Base-by-base conservation (phyloP, 2,329 filamentous ascomycete species). In the Alternaria viburni region DNA sequence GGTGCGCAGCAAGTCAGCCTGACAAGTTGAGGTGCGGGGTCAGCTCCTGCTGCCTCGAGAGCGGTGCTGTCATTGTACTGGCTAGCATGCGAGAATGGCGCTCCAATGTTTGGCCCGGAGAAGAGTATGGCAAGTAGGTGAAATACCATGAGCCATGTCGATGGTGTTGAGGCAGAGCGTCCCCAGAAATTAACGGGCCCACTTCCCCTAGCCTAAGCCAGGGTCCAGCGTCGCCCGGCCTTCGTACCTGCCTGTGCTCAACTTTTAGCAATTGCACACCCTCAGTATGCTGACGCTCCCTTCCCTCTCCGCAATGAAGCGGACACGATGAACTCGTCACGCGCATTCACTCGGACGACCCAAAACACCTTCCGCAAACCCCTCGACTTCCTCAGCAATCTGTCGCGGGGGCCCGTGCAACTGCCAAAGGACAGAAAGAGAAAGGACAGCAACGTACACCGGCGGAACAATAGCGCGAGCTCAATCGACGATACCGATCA, bases 401-500 rank as follows among this genome's bases (percentile, higher is more conserved):
- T 75, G 41, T 69, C 75, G 56, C 69, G 69, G 59, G 45, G 66
- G 44, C 21, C 69, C 10, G 58, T 64, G 5, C 69, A 70, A 49
- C 59, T 65, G 28, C 66, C 70, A 36, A 66, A 54, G 23, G 61
- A 70, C 52, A 61, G 59, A 56, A 68, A 71, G 60, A 69, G 69
- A 61, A 59, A 59, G 25, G 62, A 67, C 57, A 59, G 57, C 59
- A 47, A 57, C 58, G 25, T 56, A 49, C 46, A 64, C 57, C 79
- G 83, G 57, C 76, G 76, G 64, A 70, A 75, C 57, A 69, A 68
- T 56, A 77, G 75, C 61, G 61, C 68, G 43, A 73, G 73, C 70
- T 80, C 80, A n/a, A 69, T 79, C 62, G 77, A 81, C 70, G 77
- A 78, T 54, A 75, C 72, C 26, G 79, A 80, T 65, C 62, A 74